Evolutionary conservation across 805 yeast species (phyloP), one percentile per base, ranked within the genome.

Genomic region (Hemisphaericaspora nanyangensis): DNA sequence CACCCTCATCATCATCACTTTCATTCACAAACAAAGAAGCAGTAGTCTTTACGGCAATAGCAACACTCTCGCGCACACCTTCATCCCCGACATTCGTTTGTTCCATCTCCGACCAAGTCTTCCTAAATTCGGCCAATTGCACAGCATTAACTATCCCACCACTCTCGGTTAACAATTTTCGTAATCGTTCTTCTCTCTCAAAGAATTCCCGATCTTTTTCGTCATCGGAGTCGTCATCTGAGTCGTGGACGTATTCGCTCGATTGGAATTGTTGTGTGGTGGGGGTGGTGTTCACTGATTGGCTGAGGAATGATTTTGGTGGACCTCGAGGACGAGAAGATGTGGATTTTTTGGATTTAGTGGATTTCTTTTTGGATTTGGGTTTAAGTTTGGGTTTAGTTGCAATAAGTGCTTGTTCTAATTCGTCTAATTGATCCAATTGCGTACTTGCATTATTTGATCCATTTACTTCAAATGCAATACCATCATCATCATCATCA

Each of bases 141-240:
- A 40, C 39, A 6, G 65, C 40, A 43, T 59, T 60, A 13, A 65
- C 58, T 25, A 68, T 60, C 10, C 72, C 72, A 6, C 74, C 74
- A 6, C 61, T 51, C 34, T 51, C 52, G 7, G 43, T 47, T 28
- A 68, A 50, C 44, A 68, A 46, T 24, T 53, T 56, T 33, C 81
- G 74, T 32, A 79, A 61, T 40, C 63, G 57, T 39, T 66, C 65
- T 49, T 83, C 90, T 42, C 76, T 68, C 31, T 59, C 79, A 52
- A 75, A 82, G 51, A 82, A 82, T 22, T 49, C 68, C 3, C 50
- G 53, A 37, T 72, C 77, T 29, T 66, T 65, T 34, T 79, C 86
- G 11, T 68, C 77, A 49, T 80, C 86, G 5, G 76, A 68, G 8
- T 73, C 80, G 49, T 80, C 85, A 52, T 81, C 88, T 2, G 85